Conservation (phyloP, 441 rosid genomes). For the Adansonia rubrostipa region DNA sequence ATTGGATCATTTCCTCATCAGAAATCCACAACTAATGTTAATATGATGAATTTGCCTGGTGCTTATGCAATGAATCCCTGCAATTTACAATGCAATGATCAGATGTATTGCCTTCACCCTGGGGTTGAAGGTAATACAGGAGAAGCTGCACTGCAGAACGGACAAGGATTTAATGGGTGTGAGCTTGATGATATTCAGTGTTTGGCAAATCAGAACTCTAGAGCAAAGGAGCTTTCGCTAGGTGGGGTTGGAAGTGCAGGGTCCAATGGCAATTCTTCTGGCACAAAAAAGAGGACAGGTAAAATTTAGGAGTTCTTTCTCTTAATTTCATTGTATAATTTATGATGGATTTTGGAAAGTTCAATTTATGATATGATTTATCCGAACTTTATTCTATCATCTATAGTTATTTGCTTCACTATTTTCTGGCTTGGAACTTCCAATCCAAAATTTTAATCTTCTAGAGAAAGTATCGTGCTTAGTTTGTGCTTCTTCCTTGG, state of each 20-base stretch:
- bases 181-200: slow-evolving; percentile 71
- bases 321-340: neutral
- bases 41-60: slow-evolving; percentile 40
- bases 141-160: slow-evolving; percentile 50
- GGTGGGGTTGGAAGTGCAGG: slow-evolving; percentile 43
- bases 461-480: neutral
- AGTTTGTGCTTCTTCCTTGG: neutral
- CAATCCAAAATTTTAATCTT: neutral
- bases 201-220: slow-evolving; percentile 48
- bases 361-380: neutral
- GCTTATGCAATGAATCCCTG: slow-evolving; percentile 81
- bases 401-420: neutral
- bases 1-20: slow-evolving; percentile 95
- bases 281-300: slow-evolving; percentile 74
- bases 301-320: slow-evolving; percentile 21
- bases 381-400: neutral
- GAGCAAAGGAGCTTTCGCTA: slow-evolving; percentile 38
- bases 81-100: slow-evolving; percentile 69
- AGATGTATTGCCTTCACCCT: slow-evolving; percentile 27
- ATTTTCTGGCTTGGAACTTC: neutral
- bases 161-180: slow-evolving; percentile 57
- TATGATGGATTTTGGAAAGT: slow-evolving; percentile 13
- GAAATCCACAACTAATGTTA: slow-evolving; percentile 51
- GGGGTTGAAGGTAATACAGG: slow-evolving; percentile 47
- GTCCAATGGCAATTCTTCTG: slow-evolving; percentile 43